phyloP scores from a whole-genome alignment of 1,139 yeast genomes.

The Candida sojae region DNA sequence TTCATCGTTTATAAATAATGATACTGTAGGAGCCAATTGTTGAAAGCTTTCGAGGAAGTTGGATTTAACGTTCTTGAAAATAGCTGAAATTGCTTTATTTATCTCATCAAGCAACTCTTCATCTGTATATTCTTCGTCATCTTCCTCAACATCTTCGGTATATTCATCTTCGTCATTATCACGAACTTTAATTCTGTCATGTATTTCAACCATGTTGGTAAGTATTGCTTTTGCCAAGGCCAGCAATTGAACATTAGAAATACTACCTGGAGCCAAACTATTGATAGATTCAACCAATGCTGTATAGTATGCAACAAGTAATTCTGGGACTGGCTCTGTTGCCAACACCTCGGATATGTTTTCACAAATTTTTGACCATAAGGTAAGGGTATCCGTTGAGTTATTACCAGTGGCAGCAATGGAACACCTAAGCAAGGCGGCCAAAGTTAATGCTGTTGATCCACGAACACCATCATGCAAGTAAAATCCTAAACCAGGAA shows the following conservation, averaged over 20 bases:
- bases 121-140: conserved; percentile 84
- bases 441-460: conserved; percentile 82
- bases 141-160: conserved; percentile 73
- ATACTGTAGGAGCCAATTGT: conserved; percentile 53
- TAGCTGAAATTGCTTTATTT: conserved; percentile 71
- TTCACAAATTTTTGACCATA: conserved; percentile 74
- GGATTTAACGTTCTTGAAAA: conserved; percentile 64
- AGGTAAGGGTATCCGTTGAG: conserved; percentile 57
- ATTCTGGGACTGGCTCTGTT: conserved; percentile 82
- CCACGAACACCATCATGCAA: conserved; percentile 94
- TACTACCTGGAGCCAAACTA: conserved; percentile 61
- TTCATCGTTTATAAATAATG: conserved; percentile 60
- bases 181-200: conserved; percentile 71
- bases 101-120: conserved; percentile 87
- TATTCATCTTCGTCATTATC: conserved; percentile 70
- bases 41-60: conserved; percentile 69
- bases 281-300: conserved; percentile 70
- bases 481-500: conserved; percentile 88
- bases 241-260: conserved; percentile 59
- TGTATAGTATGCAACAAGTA: conserved; percentile 74
- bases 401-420: conserved; percentile 60
- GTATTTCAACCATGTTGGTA: conserved; percentile 65
- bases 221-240: conserved; percentile 62
- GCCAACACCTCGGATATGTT: conserved; percentile 69
- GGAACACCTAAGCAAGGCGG: conserved; percentile 72